Base-by-base conservation (phyloP, 768 basidiomycete genomes). In the Suillus weaverae region DNA sequence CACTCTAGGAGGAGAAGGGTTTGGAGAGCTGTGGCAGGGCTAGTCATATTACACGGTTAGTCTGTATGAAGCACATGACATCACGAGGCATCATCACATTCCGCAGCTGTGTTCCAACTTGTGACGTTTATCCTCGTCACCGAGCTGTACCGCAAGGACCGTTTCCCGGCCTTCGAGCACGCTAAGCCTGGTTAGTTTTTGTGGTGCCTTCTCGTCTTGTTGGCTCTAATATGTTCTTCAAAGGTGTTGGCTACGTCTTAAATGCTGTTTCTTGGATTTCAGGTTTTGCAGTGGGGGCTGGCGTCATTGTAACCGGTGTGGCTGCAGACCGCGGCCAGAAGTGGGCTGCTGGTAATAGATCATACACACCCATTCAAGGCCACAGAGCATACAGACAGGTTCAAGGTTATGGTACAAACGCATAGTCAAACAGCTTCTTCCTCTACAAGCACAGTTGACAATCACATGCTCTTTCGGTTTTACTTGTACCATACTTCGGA, bases 341-440 rank as follows among this genome's bases (percentile, higher is more conserved):
- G 63, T 93, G 91, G 91, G 91, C 91, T 44, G 91, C 91, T 41
- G 91, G 91, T 53, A 88, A 89, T 68, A 82, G 90, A 63, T 84
- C 85, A 14, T 91, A 93, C 72, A 78, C 73, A 9, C 78, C 74
- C 5, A 77, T 79, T 26, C 4, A 5, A 1, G 32, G 18, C 20
- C 6, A 9, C 44, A 26, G 26, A 26, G 26, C 84, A 14, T 91
- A 93, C 73, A 78, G 73, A 10, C 77, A 74, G 5, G 75, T 79
- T 36, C 20, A 3, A n/a, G 5, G 20, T 33, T 64, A 43, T 26
- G 38, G 22, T 32, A 16, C 30, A 63, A 30, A 18, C 7, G 26
- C 8, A 26, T 39, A 20, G 10, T 30, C 26, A 26, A 26, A 1
- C 20, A 26, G 6, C 20, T 36, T 62, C 39, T 30, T 39, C 26